These are phyloP conservation scores for Recurvomyces mirabilis DNA, from an alignment of 495 filamentous ascomycete species.

Conservation along the genomic window DNA sequence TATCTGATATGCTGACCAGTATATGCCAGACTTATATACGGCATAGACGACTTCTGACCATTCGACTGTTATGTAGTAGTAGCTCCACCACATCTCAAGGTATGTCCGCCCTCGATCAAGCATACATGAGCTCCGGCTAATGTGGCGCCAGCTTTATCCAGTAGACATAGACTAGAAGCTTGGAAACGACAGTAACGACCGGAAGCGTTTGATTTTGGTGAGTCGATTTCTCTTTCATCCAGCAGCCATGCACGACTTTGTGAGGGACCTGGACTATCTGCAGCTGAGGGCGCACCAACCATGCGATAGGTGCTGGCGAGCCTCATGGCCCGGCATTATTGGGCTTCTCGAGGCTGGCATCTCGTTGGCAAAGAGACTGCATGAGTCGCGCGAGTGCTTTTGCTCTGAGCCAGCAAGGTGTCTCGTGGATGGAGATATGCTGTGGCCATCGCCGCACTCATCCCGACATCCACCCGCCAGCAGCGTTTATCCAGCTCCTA, in stretches of 20 bases:
- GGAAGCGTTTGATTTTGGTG: conserved; percentile 2
- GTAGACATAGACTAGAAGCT: conserved; percentile 15
- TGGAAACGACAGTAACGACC: conserved; percentile 10
- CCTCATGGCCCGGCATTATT: too few species aligned
- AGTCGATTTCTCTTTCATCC: background rate
- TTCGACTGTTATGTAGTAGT: conserved; percentile 14
- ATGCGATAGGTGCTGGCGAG: too few species aligned
- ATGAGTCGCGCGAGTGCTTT: too few species aligned
- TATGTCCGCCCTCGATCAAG: background rate
- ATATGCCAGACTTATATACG: conserved; percentile 8
- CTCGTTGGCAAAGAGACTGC: too few species aligned
- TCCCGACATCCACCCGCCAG: too few species aligned
- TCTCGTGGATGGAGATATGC: too few species aligned
- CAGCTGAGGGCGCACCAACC: background rate
- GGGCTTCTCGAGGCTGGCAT: too few species aligned
- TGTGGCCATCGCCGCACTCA: too few species aligned
- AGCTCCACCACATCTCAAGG: conserved; percentile 3
- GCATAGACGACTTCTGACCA: conserved; percentile 1
- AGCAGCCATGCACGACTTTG: background rate
- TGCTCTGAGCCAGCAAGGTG: too few species aligned
- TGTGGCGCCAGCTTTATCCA: background rate
- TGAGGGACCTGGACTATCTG: background rate
- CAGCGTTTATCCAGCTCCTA: too few species aligned
- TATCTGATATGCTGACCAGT: background rate
- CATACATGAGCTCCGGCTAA: background rate